Base-by-base conservation (phyloP, 768 basidiomycete species). In the Psilocybe azurescens region DNA sequence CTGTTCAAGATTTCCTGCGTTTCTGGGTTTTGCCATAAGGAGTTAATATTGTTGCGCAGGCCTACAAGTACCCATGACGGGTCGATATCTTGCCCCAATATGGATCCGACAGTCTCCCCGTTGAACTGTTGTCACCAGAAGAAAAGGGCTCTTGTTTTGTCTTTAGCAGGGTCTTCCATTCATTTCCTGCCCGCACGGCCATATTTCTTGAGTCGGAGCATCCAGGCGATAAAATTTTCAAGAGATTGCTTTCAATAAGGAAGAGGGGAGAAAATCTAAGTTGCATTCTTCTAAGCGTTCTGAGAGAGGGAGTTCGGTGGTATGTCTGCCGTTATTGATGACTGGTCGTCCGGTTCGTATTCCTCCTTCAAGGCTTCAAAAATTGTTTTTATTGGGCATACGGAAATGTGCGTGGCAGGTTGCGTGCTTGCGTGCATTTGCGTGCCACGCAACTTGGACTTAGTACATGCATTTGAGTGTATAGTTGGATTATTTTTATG, bases 21-120 rank as follows among this genome's bases (percentile, higher is more conserved):
- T 3, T 77, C 77, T 3, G 75, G 65, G 65, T 91, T 86, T 24
- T 80, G 77, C 91, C 91, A 93, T 3, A 91, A 72, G 8, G 76
- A 67, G 10, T 86, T 72, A 36, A 91, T 87, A 63, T 90, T 88
- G n/a, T 85, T 80, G 13, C 78, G 77, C 60, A 83, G 83, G 0
- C 83, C 82, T 5, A 78, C 79, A 0, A 90, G 75, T 0, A 88
- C 78, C 2, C 78, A 70, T 0, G 83, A 83, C 1, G 85, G 83
- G 53, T 88, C 83, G n/a, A 77, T 75, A 59, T 72, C 74, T 52
- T 47, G 72, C 46, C 66, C 66, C n/a, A 70, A 38, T 11, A 65
- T 58, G 32, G 67, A 66, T 44, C 70, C 2, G 73, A 74, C 46
- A 58, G 39, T 57, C 66, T 56, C 36, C 60, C 56, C 49, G 39